Evolutionary conservation across 306 rosid genomes (phyloP).

Genomic region (Quercus dentata): DNA sequence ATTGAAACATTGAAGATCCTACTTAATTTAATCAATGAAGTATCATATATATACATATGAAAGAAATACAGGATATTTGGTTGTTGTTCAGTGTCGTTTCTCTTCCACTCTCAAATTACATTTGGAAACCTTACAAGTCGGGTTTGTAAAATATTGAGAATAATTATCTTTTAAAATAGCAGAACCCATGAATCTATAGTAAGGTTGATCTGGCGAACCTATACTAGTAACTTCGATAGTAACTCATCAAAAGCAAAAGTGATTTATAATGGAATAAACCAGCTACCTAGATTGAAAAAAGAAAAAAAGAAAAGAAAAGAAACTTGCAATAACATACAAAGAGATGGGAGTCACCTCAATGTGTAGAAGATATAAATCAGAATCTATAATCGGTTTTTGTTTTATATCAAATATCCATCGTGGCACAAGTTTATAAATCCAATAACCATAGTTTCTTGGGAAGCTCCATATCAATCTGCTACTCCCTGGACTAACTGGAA

Average conservation of each 20-base stretch:
- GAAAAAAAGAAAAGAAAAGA: not conserved
- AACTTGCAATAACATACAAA: not conserved
- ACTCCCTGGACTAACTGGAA: slow-evolving; percentile 90
- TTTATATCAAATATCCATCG: slow-evolving; percentile 83
- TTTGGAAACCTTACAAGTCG: not conserved
- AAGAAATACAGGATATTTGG: not conserved
- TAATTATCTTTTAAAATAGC: not conserved
- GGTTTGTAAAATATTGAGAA: not conserved
- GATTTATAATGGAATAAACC: too few relatives aligned
- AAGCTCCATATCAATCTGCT: slow-evolving; percentile 91
- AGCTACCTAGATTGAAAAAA: too few relatives aligned
- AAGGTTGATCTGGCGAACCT: too few relatives aligned
- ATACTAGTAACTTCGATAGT: too few relatives aligned
- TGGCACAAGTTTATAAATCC: slow-evolving; percentile 76
- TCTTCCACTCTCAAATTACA: not conserved
- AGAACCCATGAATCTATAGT: not conserved
- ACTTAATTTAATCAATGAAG: not conserved
- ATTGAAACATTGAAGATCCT: not conserved
- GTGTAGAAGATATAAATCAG: slow-evolving; percentile 90
- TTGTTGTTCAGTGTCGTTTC: not conserved
- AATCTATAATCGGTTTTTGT: slow-evolving; percentile 80
- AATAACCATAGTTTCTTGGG: slow-evolving; percentile 73
- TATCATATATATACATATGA: not conserved
- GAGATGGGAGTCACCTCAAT: slow-evolving; percentile 60
- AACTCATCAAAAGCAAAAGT: too few relatives aligned